A percentile compares a stretch with the other conserved stretches of the same genome.
phyloP scores from a whole-genome alignment of 192 early-diverging fungal genomes.

The Oehlia diaphana region DNA sequence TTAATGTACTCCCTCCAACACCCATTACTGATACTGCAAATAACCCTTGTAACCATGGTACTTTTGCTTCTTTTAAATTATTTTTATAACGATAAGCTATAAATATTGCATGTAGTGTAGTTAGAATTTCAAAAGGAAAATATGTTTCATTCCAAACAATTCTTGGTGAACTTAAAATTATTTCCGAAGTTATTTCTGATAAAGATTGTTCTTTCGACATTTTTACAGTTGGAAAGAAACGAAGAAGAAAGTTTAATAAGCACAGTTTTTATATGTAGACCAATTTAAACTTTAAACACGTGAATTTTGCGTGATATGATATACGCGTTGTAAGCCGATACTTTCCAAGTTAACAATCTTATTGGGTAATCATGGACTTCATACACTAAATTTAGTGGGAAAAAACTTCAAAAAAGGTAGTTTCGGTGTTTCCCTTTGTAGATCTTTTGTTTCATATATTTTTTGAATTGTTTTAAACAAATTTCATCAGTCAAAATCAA shows the following conservation, averaged over 20 bases:
- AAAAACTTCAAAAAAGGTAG: too few relatives aligned
- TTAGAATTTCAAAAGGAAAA: constrained; percentile 8
- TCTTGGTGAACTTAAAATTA: neutral
- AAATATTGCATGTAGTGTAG: constrained; percentile 6
- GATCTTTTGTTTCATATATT: too few relatives aligned
- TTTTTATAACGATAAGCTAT: constrained; percentile 4
- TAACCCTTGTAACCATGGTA: constrained; percentile 21
- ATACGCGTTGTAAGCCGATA: too few relatives aligned
- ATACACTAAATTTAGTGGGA: too few relatives aligned
- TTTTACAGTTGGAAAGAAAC: neutral
- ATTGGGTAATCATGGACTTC: too few relatives aligned
- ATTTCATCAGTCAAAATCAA: too few relatives aligned
- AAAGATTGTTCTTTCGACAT: neutral
- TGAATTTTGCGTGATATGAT: too few relatives aligned
- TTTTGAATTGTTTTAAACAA: too few relatives aligned
- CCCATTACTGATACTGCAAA: constrained; percentile 10
- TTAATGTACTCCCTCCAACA: constrained; percentile 17
- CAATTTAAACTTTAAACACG: too few relatives aligned
- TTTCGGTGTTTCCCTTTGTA: too few relatives aligned
- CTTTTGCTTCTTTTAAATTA: constrained; percentile 1
- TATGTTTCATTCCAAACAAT: constrained; percentile 11
- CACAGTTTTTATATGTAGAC: too few relatives aligned
- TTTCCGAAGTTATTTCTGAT: neutral
- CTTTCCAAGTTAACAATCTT: too few relatives aligned
- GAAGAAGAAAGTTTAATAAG: neutral